Percentiles rank a stretch among this genome's conserved stretches.
Conservation (phyloP, 305 asterid genomes). For the Fraxinus platypoda region DNA sequence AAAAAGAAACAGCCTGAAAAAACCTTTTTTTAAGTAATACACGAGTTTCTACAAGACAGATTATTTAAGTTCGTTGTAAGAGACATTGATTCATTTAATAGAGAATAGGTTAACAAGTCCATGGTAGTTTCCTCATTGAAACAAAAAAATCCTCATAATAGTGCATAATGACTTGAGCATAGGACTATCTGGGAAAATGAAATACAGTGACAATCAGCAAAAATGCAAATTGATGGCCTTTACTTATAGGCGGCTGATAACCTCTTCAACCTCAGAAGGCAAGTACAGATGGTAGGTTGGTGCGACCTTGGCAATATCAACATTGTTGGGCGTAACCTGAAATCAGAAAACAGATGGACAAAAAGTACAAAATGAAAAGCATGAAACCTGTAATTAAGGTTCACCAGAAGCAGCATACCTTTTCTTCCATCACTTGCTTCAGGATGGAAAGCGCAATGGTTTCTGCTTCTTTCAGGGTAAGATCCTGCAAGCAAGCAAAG, state of each 20-base stretch:
- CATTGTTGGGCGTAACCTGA: slow-evolving; percentile 87
- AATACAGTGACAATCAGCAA: neutral
- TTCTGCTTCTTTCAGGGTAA: slow-evolving; percentile 84
- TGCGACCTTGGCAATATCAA: slow-evolving; percentile 81
- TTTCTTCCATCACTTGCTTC: slow-evolving; percentile 97
- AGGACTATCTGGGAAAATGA: neutral
- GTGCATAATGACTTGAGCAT: slow-evolving; percentile 6
- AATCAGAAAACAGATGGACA: slow-evolving; percentile 9
- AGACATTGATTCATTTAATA: slow-evolving; percentile 3
- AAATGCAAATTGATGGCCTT: neutral
- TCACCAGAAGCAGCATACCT: slow-evolving; percentile 40
- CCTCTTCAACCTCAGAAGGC: slow-evolving; percentile 80
- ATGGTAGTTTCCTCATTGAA: slow-evolving; percentile 8
- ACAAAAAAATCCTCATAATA: neutral
- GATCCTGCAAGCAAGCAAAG: slow-evolving; percentile 44
- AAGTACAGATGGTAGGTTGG: slow-evolving; percentile 78
- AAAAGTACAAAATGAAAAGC: neutral
- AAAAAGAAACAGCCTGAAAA: neutral
- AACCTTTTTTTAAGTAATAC: neutral
- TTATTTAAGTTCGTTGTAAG: neutral
- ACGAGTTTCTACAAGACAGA: neutral
- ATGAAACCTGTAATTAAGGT: neutral
- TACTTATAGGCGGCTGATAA: slow-evolving; percentile 63
- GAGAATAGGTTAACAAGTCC: slow-evolving; percentile 7
- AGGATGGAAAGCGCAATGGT: slow-evolving; percentile 85